phyloP scores from a whole-genome alignment of 2,329 filamentous ascomycete genomes.

The Nothomitra cinnamomea region DNA sequence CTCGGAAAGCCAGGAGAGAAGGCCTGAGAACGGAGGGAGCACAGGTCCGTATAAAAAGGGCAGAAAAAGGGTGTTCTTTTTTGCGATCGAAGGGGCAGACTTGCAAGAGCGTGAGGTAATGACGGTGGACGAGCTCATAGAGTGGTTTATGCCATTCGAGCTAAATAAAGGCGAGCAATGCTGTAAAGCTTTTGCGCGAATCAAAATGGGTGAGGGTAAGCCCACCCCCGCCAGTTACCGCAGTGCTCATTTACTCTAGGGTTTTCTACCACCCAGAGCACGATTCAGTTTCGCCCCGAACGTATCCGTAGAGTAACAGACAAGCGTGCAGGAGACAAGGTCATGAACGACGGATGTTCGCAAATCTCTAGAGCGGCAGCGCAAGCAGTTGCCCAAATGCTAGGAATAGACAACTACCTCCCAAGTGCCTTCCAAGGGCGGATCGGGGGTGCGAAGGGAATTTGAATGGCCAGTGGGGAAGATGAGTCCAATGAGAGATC shows the following conservation, averaged over 20 bases:
- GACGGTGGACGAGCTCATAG: no score
- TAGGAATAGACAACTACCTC: slow-evolving; percentile 31
- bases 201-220: slow-evolving; percentile 30
- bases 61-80: no score
- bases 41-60: no score
- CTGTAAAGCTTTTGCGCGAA: slow-evolving; percentile 41
- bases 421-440: slow-evolving; percentile 53
- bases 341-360: slow-evolving; percentile 50
- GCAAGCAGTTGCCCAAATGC: slow-evolving; percentile 28
- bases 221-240: no score
- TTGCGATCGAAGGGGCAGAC: no score
- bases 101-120: no score
- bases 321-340: slow-evolving; percentile 23
- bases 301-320: slow-evolving; percentile 25
- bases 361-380: slow-evolving; percentile 46
- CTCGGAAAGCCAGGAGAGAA: no score
- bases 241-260: slow-evolving; percentile 18
- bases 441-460: slow-evolving; percentile 55
- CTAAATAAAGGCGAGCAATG: slow-evolving; percentile 29
- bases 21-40: no score
- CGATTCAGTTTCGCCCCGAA: slow-evolving; percentile 26
- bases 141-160: slow-evolving; percentile 32
- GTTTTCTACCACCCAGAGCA: slow-evolving; percentile 33
- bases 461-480: slow-evolving; percentile 48
- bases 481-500: slow-evolving; percentile 14